Conservation (phyloP, 2,329 filamentous ascomycete species). For the Colletotrichum horii region DNA sequence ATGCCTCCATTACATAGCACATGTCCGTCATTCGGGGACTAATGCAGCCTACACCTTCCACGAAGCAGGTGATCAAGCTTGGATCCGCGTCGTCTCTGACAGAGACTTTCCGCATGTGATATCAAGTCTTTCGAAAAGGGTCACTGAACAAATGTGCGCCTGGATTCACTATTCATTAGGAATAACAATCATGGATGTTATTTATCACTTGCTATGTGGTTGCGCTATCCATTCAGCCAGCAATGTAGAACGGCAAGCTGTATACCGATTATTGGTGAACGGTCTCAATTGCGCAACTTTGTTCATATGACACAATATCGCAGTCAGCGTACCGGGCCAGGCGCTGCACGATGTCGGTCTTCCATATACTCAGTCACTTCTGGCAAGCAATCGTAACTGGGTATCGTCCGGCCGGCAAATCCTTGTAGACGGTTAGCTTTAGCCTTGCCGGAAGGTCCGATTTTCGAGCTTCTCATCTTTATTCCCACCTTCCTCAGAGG, state of each 20-base stretch:
- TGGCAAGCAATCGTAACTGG: background rate
- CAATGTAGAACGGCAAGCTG: background rate
- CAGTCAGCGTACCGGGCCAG: conserved; percentile 1
- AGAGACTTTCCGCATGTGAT: background rate
- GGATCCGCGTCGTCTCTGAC: background rate
- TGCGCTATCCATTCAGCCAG: background rate
- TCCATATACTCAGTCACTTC: background rate
- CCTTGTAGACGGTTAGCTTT: conserved; percentile 36
- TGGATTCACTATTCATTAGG: background rate
- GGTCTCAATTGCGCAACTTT: background rate
- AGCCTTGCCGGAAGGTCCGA: conserved; percentile 23
- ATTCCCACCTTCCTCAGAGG: background rate
- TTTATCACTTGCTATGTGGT: background rate
- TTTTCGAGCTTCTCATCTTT: conserved; percentile 38
- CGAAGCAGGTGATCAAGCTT: background rate
- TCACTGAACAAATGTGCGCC: background rate
- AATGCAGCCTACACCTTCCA: background rate
- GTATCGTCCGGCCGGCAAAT: background rate
- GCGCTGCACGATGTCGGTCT: background rate
- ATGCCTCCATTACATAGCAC: background rate
- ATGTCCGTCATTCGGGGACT: background rate
- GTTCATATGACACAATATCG: background rate
- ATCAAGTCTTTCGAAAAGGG: background rate
- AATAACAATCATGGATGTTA: background rate
- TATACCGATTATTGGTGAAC: background rate